Conservation (phyloP, 441 rosid species). For the Pelargonium hybrid region DNA sequence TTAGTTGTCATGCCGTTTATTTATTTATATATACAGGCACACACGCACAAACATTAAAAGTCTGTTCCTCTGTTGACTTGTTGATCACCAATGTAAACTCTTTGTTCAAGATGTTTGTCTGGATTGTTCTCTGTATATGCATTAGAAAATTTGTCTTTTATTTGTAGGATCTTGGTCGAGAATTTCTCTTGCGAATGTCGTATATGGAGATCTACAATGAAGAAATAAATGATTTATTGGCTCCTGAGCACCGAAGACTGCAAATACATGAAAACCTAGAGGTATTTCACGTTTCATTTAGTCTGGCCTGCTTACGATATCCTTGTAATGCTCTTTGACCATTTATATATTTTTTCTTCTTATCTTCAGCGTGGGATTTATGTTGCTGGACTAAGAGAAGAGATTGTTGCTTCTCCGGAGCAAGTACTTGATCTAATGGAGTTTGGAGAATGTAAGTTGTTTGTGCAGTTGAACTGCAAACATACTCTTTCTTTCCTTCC, state of each 20-base stretch:
- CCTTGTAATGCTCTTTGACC: background rate
- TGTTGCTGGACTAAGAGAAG: constrained; percentile 94
- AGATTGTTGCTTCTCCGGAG: constrained; percentile 79
- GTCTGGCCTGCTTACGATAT: background rate
- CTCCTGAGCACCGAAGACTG: constrained; percentile 82
- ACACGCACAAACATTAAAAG: background rate
- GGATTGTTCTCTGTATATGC: background rate
- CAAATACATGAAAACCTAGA: constrained; percentile 86
- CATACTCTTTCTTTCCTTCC: background rate
- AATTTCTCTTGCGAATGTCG: constrained; percentile 87
- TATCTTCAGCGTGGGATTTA: constrained; percentile 65
- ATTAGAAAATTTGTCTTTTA: constrained; percentile 3
- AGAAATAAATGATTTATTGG: constrained; percentile 80
- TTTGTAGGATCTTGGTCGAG: constrained; percentile 56
- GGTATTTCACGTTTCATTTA: constrained; percentile 29
- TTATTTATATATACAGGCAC: background rate
- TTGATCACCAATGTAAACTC: background rate
- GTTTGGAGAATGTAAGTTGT: constrained; percentile 70
- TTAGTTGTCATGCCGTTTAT: background rate
- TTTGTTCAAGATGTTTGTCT: background rate
- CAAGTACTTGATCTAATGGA: constrained; percentile 88
- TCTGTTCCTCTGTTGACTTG: background rate
- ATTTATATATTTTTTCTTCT: constrained; percentile 13
- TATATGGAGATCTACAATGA: constrained; percentile 94
- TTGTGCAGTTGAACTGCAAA: background rate